A percentile compares a stretch with the other conserved stretches of the same genome.
Evolutionary conservation across 208 protist genomes (phyloP).

Genomic region (Trypanosoma scelopori): DNA sequence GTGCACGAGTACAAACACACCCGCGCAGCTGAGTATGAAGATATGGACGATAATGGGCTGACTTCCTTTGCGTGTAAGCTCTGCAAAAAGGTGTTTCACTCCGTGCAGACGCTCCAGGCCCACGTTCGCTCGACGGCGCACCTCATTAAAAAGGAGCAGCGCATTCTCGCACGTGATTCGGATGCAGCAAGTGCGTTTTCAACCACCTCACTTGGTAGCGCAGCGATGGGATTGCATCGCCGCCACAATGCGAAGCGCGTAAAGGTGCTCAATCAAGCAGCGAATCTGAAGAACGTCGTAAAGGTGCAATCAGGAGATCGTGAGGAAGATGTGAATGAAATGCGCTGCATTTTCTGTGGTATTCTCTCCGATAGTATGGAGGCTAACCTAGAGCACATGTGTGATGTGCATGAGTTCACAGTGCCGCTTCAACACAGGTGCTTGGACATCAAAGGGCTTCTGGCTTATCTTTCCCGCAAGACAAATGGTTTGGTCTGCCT

Average conservation of each 20-base stretch:
- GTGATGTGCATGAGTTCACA: slow-evolving; percentile 62
- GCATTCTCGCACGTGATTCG: slow-evolving; percentile 81
- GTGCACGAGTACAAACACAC: slow-evolving; percentile 51
- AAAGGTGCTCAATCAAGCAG: slow-evolving; percentile 3
- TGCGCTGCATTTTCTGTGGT: slow-evolving; percentile 87
- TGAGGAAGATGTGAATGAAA: slow-evolving; percentile 74
- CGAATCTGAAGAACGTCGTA: slow-evolving; percentile 20
- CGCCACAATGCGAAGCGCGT: slow-evolving; percentile 77
- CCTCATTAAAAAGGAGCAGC: slow-evolving; percentile 90
- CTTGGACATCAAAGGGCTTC: slow-evolving; percentile 54
- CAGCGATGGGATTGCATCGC: slow-evolving; percentile 86
- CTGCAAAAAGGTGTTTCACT: slow-evolving; percentile 90
- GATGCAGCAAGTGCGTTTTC: slow-evolving; percentile 81
- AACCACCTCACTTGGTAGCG: slow-evolving; percentile 81
- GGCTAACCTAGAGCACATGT: slow-evolving; percentile 69
- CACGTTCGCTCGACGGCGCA: slow-evolving; percentile 90
- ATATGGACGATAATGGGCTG: slow-evolving; percentile 36
- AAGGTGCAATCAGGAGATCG: slow-evolving; percentile 69
- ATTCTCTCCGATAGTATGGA: slow-evolving; percentile 39
- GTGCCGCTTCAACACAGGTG: slow-evolving; percentile 74
- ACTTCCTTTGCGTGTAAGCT: slow-evolving; percentile 83
- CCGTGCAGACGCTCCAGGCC: slow-evolving; percentile 87
- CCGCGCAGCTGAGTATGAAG: slow-evolving; percentile 28
- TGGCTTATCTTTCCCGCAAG: slow-evolving; percentile 85
- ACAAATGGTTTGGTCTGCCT: slow-evolving; percentile 87